phyloP scores from a whole-genome alignment of 2,329 filamentous ascomycete genomes.

The Colletotrichum incanum region DNA sequence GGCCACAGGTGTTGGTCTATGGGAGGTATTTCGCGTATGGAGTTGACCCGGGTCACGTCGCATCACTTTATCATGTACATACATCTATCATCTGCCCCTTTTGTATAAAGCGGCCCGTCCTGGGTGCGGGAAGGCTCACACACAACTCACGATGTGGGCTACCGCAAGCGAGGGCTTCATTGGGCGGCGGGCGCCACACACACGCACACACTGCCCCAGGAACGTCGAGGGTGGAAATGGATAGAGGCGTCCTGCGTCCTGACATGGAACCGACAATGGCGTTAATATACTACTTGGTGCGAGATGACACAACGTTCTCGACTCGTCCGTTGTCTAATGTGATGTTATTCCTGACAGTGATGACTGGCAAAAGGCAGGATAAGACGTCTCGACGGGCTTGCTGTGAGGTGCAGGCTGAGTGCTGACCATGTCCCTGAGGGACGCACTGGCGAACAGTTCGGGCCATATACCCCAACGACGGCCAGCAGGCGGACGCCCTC shows the following conservation, averaged over 20 bases:
- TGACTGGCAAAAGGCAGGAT: not conserved
- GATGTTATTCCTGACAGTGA: too few species aligned
- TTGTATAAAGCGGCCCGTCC: conserved; percentile 24
- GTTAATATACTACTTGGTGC: conserved; percentile 21
- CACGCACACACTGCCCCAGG: not conserved
- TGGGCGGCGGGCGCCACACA: conserved; percentile 1
- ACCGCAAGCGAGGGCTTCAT: conserved; percentile 20
- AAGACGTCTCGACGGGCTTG: not conserved
- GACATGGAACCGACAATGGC: not conserved
- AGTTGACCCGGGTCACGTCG: conserved; percentile 19
- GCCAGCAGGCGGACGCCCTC: not conserved
- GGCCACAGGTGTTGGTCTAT: conserved; percentile 17
- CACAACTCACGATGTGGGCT: not conserved
- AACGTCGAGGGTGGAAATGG: not conserved
- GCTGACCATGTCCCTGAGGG: not conserved
- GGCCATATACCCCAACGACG: not conserved
- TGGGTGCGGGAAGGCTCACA: not conserved
- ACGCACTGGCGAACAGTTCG: not conserved
- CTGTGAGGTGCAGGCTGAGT: not conserved
- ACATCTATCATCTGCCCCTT: conserved; percentile 5
- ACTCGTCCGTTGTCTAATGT: not conserved
- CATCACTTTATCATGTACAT: conserved; percentile 26
- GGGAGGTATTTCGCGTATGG: conserved; percentile 15
- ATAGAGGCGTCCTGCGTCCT: conserved; percentile 14
- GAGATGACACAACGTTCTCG: not conserved